Conservation (phyloP, 768 basidiomycete genomes). For the Dioszegia crocea region DNA sequence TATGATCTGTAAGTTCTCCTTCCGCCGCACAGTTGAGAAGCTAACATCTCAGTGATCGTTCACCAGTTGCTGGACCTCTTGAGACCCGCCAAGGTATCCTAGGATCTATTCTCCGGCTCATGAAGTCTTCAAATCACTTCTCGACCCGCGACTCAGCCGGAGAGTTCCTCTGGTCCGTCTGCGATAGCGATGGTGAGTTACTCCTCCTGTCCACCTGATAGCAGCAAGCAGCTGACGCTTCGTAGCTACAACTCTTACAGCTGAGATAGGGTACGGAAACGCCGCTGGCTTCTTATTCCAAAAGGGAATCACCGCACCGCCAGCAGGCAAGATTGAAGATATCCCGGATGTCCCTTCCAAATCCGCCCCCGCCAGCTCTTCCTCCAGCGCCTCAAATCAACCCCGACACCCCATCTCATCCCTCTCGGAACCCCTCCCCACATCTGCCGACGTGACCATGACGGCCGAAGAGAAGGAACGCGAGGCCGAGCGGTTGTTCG, state of each 20-base stretch:
- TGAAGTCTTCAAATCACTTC: constrained; percentile 68
- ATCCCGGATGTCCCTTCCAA: constrained; percentile 6
- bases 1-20: constrained; percentile 56
- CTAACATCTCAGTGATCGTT: constrained; percentile 59
- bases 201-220: not conserved
- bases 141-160: constrained; percentile 72
- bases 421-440: constrained; percentile 55
- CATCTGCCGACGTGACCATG: constrained; percentile 55
- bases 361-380: not conserved
- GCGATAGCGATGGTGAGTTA: constrained; percentile 65
- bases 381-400: not conserved
- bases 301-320: constrained; percentile 62
- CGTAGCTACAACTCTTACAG: constrained; percentile 65
- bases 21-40: not conserved
- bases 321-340: constrained; percentile 36
- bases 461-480: constrained; percentile 90
- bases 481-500: constrained; percentile 88
- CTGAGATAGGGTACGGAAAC: constrained; percentile 87
- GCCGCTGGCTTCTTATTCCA: constrained; percentile 91
- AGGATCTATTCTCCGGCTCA: constrained; percentile 72
- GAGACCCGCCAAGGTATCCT: constrained; percentile 70
- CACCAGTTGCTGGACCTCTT: constrained; percentile 56
- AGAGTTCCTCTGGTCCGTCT: constrained; percentile 79
- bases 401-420: constrained; percentile 29
- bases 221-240: not conserved